These are phyloP conservation scores for Cordyceps tenuipes DNA, from an alignment of 2,329 filamentous ascomycete species.

Conservation along the genomic window DNA sequence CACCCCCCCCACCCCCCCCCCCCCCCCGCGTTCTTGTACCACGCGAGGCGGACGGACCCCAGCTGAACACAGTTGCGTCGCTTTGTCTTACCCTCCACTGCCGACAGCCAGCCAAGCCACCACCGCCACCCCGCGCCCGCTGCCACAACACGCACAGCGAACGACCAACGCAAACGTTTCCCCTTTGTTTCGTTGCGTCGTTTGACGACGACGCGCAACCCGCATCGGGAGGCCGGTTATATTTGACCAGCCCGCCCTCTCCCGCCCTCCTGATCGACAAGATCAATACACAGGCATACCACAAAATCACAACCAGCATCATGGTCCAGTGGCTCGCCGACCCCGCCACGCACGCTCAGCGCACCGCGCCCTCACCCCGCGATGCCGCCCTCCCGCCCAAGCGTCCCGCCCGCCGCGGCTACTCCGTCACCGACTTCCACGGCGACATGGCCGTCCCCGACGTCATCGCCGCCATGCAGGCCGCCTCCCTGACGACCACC, in stretches of 20 bases:
- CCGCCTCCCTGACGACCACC: conserved; percentile 14
- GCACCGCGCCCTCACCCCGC: background rate
- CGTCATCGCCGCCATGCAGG: conserved; percentile 13
- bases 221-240: too few relatives aligned
- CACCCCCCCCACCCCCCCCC: too few relatives aligned
- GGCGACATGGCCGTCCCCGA: conserved; percentile 20
- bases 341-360: conserved; percentile 14
- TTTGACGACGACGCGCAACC: background rate
- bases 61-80: too few relatives aligned
- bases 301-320: conserved; percentile 10
- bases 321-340: conserved; percentile 28
- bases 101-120: too few relatives aligned
- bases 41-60: too few relatives aligned
- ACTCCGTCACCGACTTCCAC: conserved; percentile 39
- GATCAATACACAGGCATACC: too few relatives aligned
- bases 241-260: background rate
- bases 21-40: too few relatives aligned
- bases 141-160: background rate
- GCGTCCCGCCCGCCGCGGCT: conserved; percentile 33
- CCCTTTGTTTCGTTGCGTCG: background rate
- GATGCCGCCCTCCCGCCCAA: conserved; percentile 11
- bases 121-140: background rate
- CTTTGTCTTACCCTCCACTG: background rate
- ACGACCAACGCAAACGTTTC: background rate
- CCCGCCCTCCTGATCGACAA: background rate